Conservation (phyloP, 371 early-diverging fungal genomes). For the Apophysomyces variabilis region DNA sequence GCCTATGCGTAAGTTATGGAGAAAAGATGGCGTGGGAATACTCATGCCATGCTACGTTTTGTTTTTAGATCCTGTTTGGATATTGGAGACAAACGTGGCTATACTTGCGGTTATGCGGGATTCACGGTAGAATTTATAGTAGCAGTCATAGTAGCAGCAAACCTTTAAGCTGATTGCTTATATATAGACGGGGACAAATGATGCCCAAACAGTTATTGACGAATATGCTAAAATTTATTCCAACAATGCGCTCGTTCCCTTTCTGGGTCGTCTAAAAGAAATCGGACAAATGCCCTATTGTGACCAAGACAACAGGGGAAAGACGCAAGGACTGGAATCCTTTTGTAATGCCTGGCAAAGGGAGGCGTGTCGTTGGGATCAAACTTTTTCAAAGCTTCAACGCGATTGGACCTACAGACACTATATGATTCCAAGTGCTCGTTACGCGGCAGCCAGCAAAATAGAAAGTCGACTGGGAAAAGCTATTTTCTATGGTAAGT, state of each 20-base stretch:
- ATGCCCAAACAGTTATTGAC: slow-evolving; percentile 47
- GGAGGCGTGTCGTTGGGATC: slow-evolving; percentile 31
- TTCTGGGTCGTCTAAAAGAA: slow-evolving; percentile 24
- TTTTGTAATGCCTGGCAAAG: slow-evolving; percentile 38
- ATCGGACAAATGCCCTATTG: slow-evolving; percentile 38
- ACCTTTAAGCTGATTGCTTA: neutral
- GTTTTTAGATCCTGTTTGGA: slow-evolving; percentile 30
- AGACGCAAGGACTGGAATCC: slow-evolving; percentile 23
- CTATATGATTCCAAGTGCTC: slow-evolving; percentile 40
- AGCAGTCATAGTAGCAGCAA: too few species aligned
- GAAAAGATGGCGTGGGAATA: neutral
- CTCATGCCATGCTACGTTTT: neutral
- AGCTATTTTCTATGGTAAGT: slow-evolving; percentile 49
- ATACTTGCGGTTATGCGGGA: slow-evolving; percentile 55
- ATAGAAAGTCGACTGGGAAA: slow-evolving; percentile 36
- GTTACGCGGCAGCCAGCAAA: slow-evolving; percentile 37
- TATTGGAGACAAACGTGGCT: slow-evolving; percentile 48
- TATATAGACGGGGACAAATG: slow-evolving; percentile 55
- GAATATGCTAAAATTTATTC: slow-evolving; percentile 34
- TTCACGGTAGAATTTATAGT: slow-evolving; percentile 40
- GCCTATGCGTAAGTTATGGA: slow-evolving; percentile 38
- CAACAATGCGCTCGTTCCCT: slow-evolving; percentile 27
- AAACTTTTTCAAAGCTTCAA: slow-evolving; percentile 33
- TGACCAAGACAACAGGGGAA: slow-evolving; percentile 24
- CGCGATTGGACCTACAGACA: slow-evolving; percentile 31